phyloP scores from a whole-genome alignment of 2,329 filamentous ascomycete genomes.

The Chrysoporthe puriensis region DNA sequence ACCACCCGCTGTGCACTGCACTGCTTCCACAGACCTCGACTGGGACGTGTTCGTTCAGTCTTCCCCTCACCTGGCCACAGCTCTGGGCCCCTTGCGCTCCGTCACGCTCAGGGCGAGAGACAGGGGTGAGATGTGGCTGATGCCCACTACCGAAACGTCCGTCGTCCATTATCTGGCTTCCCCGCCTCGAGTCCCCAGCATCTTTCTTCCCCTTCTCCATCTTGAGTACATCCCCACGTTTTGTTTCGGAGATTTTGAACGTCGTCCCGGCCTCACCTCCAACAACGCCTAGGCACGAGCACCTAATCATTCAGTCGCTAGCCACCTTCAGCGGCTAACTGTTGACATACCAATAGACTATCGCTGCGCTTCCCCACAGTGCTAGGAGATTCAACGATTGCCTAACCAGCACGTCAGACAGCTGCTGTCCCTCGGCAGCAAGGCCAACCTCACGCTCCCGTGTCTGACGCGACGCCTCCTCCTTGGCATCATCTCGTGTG shows the following conservation, averaged over 20 bases:
- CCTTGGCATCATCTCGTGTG: constrained; percentile 9
- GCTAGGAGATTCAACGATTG: neutral
- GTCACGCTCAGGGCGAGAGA: neutral
- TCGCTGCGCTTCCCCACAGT: neutral
- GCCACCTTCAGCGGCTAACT: neutral
- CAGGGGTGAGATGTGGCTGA: constrained; percentile 13
- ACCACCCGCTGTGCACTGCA: neutral
- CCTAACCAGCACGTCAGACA: neutral
- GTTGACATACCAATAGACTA: neutral
- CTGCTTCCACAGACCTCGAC: neutral
- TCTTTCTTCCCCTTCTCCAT: neutral
- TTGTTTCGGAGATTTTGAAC: constrained; percentile 16
- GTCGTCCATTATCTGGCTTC: constrained; percentile 18
- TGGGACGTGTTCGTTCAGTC: constrained; percentile 12
- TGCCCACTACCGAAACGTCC: constrained; percentile 20
- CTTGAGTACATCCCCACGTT: constrained; percentile 10
- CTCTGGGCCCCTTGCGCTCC: neutral
- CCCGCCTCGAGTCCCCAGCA: constrained; percentile 15
- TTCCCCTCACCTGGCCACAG: neutral
- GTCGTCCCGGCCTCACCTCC: constrained; percentile 3
- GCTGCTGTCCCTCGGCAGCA: neutral
- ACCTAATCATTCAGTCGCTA: neutral
- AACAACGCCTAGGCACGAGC: neutral
- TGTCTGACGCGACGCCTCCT: neutral
- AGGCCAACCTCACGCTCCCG: neutral